Conservation (phyloP, 495 filamentous ascomycete genomes). For the Xylaria telfairii region DNA sequence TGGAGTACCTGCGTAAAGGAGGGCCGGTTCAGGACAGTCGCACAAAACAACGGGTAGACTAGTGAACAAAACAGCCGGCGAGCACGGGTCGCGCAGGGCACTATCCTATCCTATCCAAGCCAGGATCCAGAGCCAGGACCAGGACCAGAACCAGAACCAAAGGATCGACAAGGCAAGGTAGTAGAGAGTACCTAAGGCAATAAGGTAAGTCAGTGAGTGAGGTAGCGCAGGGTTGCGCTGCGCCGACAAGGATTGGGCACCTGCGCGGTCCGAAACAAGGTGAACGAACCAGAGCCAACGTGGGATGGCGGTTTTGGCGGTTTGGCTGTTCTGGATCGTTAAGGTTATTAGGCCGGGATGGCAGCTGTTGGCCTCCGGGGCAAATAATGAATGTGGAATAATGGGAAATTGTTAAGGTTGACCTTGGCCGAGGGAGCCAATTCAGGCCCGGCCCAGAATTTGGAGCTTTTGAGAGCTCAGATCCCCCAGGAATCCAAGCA, state of each 20-base stretch:
- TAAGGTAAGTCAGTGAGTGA: slow-evolving; percentile 9
- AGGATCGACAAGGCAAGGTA: slow-evolving; percentile 19
- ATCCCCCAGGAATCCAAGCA: slow-evolving; percentile 21
- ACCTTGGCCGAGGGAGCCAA: slow-evolving; percentile 19
- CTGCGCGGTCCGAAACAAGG: slow-evolving; percentile 34
- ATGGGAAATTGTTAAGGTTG: slow-evolving; percentile 35
- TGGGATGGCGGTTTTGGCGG: slow-evolving; percentile 8
- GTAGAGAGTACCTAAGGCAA: slow-evolving; percentile 12
- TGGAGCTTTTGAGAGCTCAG: slow-evolving; percentile 23
- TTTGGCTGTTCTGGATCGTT: slow-evolving; percentile 1
- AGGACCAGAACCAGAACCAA: neutral
- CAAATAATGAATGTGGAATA: slow-evolving; percentile 28
- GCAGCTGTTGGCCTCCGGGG: slow-evolving; percentile 29
- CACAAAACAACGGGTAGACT: slow-evolving; percentile 23
- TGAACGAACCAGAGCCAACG: slow-evolving; percentile 25
- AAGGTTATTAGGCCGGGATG: slow-evolving; percentile 5
- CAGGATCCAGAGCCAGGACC: neutral
- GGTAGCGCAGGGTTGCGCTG: slow-evolving; percentile 34
- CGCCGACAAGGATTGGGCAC: slow-evolving; percentile 39
- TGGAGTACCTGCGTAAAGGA: slow-evolving; percentile 16
- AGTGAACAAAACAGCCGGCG: slow-evolving; percentile 11
- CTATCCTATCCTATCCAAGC: too few relatives aligned
- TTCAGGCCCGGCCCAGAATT: slow-evolving; percentile 15
- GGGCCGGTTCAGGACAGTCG: slow-evolving; percentile 19
- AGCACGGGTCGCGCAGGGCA: slow-evolving; percentile 12